These are phyloP conservation scores for Chalaropsis thielavioides DNA, from an alignment of 2,329 filamentous ascomycete species.

Conservation along the genomic window DNA sequence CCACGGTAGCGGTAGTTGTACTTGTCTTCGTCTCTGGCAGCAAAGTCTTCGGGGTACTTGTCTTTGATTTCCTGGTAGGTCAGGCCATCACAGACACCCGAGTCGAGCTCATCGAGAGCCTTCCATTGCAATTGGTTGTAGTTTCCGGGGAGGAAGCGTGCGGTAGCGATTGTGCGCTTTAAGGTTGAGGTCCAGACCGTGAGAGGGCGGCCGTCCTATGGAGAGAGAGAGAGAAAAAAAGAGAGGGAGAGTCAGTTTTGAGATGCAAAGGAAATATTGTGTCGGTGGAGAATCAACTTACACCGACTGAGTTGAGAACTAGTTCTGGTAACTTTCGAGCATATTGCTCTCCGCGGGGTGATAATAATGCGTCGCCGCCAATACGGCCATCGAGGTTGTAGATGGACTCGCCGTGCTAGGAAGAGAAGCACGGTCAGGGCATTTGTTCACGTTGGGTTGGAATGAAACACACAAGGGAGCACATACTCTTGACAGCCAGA, in stretches of 20 bases:
- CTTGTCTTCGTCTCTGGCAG: constrained; percentile 91
- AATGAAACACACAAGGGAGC: not conserved
- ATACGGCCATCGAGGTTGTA: constrained; percentile 87
- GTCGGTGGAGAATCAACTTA: constrained; percentile 31
- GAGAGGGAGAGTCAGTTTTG: constrained; percentile 16
- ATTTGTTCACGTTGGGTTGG: not conserved
- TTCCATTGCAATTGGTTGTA: constrained; percentile 99
- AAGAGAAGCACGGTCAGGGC: not conserved
- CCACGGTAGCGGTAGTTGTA: constrained; percentile 99
- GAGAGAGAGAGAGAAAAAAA: constrained; percentile 12
- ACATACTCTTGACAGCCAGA: constrained; percentile 85
- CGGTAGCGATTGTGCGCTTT: constrained; percentile 79
- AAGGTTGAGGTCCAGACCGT: constrained; percentile 51
- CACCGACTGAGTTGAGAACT: constrained; percentile 71
- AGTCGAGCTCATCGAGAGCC: constrained; percentile 91
- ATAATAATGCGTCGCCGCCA: constrained; percentile 80
- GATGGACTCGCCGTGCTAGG: constrained; percentile 79
- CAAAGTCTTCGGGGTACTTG: constrained; percentile 84
- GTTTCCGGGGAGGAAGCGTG: constrained; percentile 61
- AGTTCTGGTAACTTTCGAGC: constrained; percentile 71
- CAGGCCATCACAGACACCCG: constrained; percentile 88
- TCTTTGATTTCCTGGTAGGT: constrained; percentile 93
- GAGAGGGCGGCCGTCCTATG: constrained; percentile 43
- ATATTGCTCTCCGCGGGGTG: constrained; percentile 74
- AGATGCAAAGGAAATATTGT: not conserved